These are phyloP conservation scores for Fusarium sulawesiense DNA, from an alignment of 2,329 filamentous ascomycete genomes.

Conservation along the genomic window DNA sequence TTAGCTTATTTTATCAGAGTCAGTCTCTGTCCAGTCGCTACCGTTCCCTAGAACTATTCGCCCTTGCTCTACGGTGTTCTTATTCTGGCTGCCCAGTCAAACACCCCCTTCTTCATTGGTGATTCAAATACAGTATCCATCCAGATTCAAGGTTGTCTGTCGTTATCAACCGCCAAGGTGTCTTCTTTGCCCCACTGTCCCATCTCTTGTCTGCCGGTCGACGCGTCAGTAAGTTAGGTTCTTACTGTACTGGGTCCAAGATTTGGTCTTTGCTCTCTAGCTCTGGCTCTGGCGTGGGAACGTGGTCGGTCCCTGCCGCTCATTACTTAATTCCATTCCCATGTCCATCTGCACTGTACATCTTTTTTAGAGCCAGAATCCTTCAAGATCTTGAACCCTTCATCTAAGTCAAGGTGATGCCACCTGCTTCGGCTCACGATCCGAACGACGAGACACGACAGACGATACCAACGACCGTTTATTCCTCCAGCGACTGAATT, in stretches of 20 bases:
- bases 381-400: conserved; percentile 15
- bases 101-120: conserved; percentile 15
- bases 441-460: conserved; percentile 35
- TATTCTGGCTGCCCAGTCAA: background rate
- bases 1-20: conserved; percentile 15
- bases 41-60: background rate
- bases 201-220: conserved; percentile 32
- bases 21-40: conserved; percentile 14
- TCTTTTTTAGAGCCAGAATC: conserved; percentile 32
- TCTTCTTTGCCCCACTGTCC: conserved; percentile 37
- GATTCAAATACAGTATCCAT: conserved; percentile 3
- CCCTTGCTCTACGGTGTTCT: conserved; percentile 8
- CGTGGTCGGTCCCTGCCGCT: conserved; percentile 47
- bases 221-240: conserved; percentile 43
- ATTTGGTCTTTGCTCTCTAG: conserved; percentile 18
- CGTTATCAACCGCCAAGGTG: conserved; percentile 27
- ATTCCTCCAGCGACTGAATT: conserved; percentile 1
- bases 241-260: conserved; percentile 25
- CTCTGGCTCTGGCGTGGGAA: conserved; percentile 30
- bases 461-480: conserved; percentile 35
- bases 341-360: conserved; percentile 14
- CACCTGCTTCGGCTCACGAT: conserved; percentile 22
- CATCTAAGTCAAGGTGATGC: conserved; percentile 6
- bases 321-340: conserved; percentile 44
- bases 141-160: conserved; percentile 11